Evolutionary conservation across 208 protist genomes (phyloP).

Genomic region (Tritrichomonas foetus): DNA sequence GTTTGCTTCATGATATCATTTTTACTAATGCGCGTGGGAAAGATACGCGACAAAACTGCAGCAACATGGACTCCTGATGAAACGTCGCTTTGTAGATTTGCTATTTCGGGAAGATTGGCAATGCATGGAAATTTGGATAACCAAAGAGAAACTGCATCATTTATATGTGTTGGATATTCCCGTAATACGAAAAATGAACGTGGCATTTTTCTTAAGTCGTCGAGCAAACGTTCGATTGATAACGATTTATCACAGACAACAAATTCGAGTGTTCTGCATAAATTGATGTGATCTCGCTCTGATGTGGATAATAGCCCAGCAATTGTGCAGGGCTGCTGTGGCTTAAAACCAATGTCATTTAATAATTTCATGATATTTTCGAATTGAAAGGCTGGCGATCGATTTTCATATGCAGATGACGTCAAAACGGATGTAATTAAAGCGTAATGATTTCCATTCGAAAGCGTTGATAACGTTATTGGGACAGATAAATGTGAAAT

Average conservation of each 20-base stretch:
- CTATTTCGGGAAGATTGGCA: not conserved
- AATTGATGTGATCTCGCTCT: not conserved
- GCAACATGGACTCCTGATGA: not conserved
- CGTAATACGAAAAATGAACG: not conserved
- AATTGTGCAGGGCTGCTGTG: not conserved
- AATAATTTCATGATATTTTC: not conserved
- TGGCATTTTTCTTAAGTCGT: not conserved
- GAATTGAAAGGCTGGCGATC: too few relatives aligned
- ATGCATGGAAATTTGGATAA: constrained; percentile 36
- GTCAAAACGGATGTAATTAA: too few relatives aligned
- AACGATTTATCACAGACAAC: not conserved
- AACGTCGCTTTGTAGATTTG: not conserved
- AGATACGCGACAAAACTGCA: not conserved
- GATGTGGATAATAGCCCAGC: not conserved
- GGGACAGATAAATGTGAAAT: too few relatives aligned
- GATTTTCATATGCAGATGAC: too few relatives aligned
- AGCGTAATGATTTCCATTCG: too few relatives aligned
- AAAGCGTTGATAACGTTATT: too few relatives aligned
- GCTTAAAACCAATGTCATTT: not conserved
- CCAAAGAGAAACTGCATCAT: not conserved
- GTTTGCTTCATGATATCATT: not conserved
- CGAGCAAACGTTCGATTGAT: not conserved
- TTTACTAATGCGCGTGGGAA: not conserved
- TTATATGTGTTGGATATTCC: not conserved
- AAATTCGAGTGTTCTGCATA: not conserved